Evolutionary conservation across 768 basidiomycete species (phyloP), one percentile per base, ranked within the genome.

Genomic region (Leccinum barrowsii): DNA sequence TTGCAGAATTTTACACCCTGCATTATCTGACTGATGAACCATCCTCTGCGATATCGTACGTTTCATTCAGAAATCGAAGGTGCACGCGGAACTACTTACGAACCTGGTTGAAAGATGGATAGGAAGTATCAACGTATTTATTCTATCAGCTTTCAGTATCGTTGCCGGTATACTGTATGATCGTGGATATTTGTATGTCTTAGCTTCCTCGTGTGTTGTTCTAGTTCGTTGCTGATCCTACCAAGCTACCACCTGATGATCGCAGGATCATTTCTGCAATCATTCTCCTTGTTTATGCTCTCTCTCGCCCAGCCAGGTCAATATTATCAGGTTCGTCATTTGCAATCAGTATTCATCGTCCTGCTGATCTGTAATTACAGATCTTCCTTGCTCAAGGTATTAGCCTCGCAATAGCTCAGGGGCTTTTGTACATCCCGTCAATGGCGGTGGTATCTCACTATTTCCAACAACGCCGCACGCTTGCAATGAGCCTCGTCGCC

Each of bases 341-440:
- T 10, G 7, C 11, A 22, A 19, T 5, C 46, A 11, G 10, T 32
- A 21, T 37, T 4, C 22, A 8, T 40, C n/a, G n/a, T 30, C 34
- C 26, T 44, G 11, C 54, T 17, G 15, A 40, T 17, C 7, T 51
- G 7, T 8, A 44, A 32, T 15, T 2, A 26, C 50, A 80, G 78
- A 71, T 84, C 8, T 79, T 84, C 61, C 71, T 83, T 12, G 67
- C 74, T 0, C 79, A 82, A 67, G 83, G 82, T 0, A 44, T 83
- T 3, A 75, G 75, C 0, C 62, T 75, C 11, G 81, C 81, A 4
- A 66, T 82, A 4, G 77, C 77, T 3, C 65, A 72, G 11, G 83
- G 83, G 7, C 48, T 83, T 30, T 62, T 76, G 8, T 82, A 77
- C 61, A 66, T 81, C 34, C 81, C 85, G 0, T 69, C 74, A 4